Base-by-base conservation (phyloP, 2,329 filamentous ascomycete genomes). In the Arthroderma sp. region DNA sequence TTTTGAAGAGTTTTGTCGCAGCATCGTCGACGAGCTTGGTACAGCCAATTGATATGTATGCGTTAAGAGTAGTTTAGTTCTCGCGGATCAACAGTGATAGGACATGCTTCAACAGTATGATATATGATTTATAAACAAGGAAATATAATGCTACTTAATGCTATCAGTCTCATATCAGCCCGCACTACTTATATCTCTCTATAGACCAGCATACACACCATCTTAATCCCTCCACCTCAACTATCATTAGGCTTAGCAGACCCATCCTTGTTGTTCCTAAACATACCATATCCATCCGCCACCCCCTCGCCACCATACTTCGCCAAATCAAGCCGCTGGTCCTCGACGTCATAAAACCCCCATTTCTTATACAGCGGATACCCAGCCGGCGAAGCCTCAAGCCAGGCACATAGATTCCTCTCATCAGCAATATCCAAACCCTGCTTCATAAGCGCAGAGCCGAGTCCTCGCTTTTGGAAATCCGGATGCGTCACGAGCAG, bases 1-100 rank as follows among this genome's bases (percentile, higher is more conserved):
- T 53, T 96, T 88, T 78, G 89, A 96, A 68, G 74, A 77, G 57
- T 96, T 91, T 59, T 96, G 88, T 58, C 72, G 86, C 44, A 95
- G 87, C 87, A 72, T 96, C 38, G 82, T 94, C 6, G 71, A 79
- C 33, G 84, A 94, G 65, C 94, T 75, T 67, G 75, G 64, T 54
- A 31, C 51, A 38, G 22, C 6, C 9, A 29, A 10, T 40, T 29
- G 15, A 22, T 22, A 22, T 22, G 15, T 22, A 22, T 22, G 15
- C 3, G 15, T 22, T 22, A 22, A 22, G 15, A 22, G 15, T 22
- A 22, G 15, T 22, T 22, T 22, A 22, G 15, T 22, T 22, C 15
- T 22, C 2, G 15, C 15, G 15, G 15, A 22, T 22, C 15, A 22
- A 22, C 15, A 22, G 15, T 3, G 3, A 3, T 22, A 22, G 15